Evolutionary conservation across 441 rosid species (phyloP).

Genomic region (Theobroma grandiflorum): DNA sequence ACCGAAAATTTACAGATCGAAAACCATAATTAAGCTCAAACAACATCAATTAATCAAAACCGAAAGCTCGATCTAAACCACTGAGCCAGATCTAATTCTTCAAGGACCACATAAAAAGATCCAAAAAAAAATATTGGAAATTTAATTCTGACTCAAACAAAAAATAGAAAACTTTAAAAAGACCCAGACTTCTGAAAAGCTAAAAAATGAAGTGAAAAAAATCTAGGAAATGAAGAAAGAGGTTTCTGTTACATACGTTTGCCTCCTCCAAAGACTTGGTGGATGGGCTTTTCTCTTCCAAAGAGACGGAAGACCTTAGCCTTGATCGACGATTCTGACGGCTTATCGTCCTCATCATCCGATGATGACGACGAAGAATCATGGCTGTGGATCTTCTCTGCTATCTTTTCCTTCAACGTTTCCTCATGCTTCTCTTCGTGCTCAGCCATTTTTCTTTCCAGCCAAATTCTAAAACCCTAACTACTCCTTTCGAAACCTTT

Average conservation of each 20-base stretch:
- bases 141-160: neutral
- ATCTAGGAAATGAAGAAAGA: neutral
- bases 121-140: neutral
- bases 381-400: constrained; percentile 65
- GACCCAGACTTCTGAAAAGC: neutral
- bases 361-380: constrained; percentile 68
- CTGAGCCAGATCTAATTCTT: constrained; percentile 10
- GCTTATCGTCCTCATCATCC: constrained; percentile 71
- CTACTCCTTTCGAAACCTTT: constrained; percentile 24
- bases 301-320: constrained; percentile 72
- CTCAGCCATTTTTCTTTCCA: constrained; percentile 53
- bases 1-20: neutral
- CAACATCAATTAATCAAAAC: constrained; percentile 1
- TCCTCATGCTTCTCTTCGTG: constrained; percentile 68
- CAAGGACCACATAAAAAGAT: neutral
- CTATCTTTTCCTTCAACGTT: constrained; percentile 70
- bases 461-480: constrained; percentile 32
- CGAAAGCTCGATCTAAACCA: constrained; percentile 14
- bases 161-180: neutral
- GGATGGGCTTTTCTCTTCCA: constrained; percentile 88
- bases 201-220: neutral
- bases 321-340: constrained; percentile 57
- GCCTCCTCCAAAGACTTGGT: constrained; percentile 88
- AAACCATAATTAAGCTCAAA: neutral
- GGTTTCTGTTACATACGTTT: constrained; percentile 49